phyloP scores from a whole-genome alignment of 768 basidiomycete species.

The Rubroboletus pulcherrimus region DNA sequence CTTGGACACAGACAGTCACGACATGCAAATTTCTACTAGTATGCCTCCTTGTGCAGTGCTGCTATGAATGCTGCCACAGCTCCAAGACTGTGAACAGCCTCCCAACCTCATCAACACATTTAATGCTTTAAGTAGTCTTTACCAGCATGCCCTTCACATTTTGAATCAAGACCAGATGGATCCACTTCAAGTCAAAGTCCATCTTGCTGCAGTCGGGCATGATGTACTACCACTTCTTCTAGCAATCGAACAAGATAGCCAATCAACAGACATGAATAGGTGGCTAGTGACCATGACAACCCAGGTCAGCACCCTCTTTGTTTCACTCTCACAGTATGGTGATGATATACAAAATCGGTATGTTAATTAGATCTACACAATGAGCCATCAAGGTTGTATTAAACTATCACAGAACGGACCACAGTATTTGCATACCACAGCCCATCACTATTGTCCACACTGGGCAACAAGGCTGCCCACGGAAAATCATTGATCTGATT shows the following conservation, averaged over 20 bases:
- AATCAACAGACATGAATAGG: not conserved
- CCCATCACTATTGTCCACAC: not conserved
- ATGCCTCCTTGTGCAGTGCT: too few species aligned
- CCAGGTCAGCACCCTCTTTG: not conserved
- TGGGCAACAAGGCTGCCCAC: not conserved
- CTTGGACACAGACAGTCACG: too few species aligned
- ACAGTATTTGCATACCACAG: not conserved
- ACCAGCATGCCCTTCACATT: not conserved
- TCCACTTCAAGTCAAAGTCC: not conserved
- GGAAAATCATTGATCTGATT: not conserved
- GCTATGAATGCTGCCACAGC: not conserved
- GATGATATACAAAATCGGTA: not conserved
- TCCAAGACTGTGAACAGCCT: not conserved
- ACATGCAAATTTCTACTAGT: too few species aligned
- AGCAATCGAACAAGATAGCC: not conserved
- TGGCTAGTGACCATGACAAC: not conserved
- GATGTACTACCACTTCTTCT: not conserved
- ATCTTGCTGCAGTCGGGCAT: not conserved
- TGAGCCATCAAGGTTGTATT: not conserved
- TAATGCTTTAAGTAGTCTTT: not conserved
- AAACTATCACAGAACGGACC: not conserved
- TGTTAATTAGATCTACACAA: not conserved
- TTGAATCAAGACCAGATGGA: not conserved
- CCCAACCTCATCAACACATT: not conserved
- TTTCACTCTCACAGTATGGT: not conserved